A percentile compares a stretch with the other conserved stretches of the same genome.
phyloP scores from a whole-genome alignment of 768 basidiomycete species.

The Psilocybe subaeruginosa region DNA sequence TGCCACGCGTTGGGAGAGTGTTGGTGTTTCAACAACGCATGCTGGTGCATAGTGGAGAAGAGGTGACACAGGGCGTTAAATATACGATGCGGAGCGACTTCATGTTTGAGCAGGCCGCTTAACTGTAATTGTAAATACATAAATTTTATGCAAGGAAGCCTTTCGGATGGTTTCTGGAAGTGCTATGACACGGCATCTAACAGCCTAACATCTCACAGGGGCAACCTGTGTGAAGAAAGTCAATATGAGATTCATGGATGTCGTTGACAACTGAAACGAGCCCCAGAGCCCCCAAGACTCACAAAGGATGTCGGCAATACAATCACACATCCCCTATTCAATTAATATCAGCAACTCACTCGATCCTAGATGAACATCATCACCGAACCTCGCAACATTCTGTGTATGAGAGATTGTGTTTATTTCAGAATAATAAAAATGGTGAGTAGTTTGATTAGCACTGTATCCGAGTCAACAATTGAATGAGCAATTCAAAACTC shows the following conservation, averaged over 20 bases:
- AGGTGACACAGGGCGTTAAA: constrained; percentile 35
- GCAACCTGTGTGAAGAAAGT: constrained; percentile 8
- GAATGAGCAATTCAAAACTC: not conserved
- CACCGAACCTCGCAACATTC: constrained; percentile 18
- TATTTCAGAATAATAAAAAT: not conserved
- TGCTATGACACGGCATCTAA: not conserved
- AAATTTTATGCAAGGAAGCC: too few species aligned
- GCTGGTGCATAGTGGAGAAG: constrained; percentile 41
- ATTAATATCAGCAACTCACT: not conserved
- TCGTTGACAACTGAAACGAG: too few species aligned
- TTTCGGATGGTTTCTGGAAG: not conserved
- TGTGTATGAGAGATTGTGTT: not conserved
- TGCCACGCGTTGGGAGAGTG: constrained; percentile 39
- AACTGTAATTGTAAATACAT: not conserved
- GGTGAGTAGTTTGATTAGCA: not conserved
- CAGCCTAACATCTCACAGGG: constrained; percentile 21
- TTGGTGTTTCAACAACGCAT: constrained; percentile 45
- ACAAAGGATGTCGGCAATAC: constrained; percentile 19
- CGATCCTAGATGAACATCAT: not conserved
- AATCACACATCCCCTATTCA: constrained; percentile 17
- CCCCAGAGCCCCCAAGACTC: not conserved
- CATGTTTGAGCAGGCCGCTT: constrained; percentile 31
- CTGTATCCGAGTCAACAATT: not conserved
- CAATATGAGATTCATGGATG: not conserved
- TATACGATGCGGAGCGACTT: constrained; percentile 43